These are phyloP conservation scores for Pelargonium citronellum DNA, from an alignment of 441 rosid genomes.

Conservation along the genomic window DNA sequence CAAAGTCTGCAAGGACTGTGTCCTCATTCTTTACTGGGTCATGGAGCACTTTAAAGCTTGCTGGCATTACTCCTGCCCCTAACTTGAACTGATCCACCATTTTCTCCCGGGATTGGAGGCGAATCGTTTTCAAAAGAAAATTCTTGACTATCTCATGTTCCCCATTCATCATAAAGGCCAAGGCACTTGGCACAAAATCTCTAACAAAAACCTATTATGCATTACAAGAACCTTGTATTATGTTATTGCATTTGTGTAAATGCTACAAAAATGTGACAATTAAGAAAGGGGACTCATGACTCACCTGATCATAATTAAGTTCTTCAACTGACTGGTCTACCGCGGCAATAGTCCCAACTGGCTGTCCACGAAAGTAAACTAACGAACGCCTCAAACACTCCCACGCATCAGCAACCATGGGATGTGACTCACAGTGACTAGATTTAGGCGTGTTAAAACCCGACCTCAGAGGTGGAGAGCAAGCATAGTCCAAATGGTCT, in stretches of 20 bases:
- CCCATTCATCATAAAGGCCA: conserved; percentile 84
- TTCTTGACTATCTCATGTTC: conserved; percentile 79
- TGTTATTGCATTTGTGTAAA: too few species aligned
- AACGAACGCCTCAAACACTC: conserved; percentile 56
- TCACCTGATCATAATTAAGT: conserved; percentile 85
- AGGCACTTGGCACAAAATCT: conserved; percentile 89
- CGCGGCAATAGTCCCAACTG: conserved; percentile 88
- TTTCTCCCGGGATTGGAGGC: conserved; percentile 89
- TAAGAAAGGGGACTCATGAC: not conserved
- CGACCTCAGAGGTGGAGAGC: conserved; percentile 59
- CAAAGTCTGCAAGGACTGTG: conserved; percentile 80
- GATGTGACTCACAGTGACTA: conserved; percentile 45
- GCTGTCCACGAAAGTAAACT: conserved; percentile 70
- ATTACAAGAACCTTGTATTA: too few species aligned
- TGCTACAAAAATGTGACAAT: not conserved
- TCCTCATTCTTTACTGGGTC: conserved; percentile 70
- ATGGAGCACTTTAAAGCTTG: conserved; percentile 85
- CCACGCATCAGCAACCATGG: conserved; percentile 73
- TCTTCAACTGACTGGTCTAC: conserved; percentile 71
- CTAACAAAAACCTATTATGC: conserved; percentile 66
- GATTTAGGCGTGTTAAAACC: conserved; percentile 60
- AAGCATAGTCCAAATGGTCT: conserved; percentile 32
- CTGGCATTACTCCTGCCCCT: conserved; percentile 96
- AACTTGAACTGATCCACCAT: conserved; percentile 88
- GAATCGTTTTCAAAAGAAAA: conserved; percentile 79